Percentiles rank a stretch among this genome's conserved stretches.
Evolutionary conservation across 2,329 filamentous ascomycete genomes (phyloP).

Genomic region (Macrophomina phaseolina): DNA sequence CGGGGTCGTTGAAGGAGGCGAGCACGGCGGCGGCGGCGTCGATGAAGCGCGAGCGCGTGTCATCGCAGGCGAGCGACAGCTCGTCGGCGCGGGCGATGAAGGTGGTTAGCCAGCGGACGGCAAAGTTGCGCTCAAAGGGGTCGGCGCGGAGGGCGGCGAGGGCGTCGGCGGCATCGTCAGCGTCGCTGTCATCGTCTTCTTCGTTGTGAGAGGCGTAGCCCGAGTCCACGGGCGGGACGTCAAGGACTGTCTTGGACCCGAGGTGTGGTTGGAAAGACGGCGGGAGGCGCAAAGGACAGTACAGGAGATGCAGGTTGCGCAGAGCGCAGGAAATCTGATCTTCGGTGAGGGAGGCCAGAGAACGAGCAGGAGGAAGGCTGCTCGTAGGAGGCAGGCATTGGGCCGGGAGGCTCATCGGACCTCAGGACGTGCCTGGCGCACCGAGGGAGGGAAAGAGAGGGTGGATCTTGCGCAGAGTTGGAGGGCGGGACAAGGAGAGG

Average conservation of each 20-base stretch:
- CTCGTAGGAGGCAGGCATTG: conserved; percentile 42
- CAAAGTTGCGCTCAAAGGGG: conserved; percentile 40
- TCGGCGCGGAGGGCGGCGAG: conserved; percentile 40
- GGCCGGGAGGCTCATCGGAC: conserved; percentile 36
- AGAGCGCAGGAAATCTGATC: conserved; percentile 36
- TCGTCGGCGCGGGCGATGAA: conserved; percentile 40
- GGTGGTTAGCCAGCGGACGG: conserved; percentile 42
- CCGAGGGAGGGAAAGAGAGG: background rate
- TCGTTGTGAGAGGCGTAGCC: conserved; percentile 44
- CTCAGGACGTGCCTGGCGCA: background rate
- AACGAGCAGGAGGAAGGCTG: conserved; percentile 39
- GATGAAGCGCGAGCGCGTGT: conserved; percentile 33
- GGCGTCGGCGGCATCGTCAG: conserved; percentile 33
- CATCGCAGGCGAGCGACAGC: conserved; percentile 35
- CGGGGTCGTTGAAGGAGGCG: conserved; percentile 29
- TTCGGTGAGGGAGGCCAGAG: conserved; percentile 34
- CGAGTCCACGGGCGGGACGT: conserved; percentile 37
- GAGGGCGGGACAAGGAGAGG: background rate
- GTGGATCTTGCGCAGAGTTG: background rate
- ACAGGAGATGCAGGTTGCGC: conserved; percentile 38
- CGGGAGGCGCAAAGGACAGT: conserved; percentile 43
- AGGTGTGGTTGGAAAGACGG: conserved; percentile 29
- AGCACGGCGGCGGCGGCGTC: conserved; percentile 44
- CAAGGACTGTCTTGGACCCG: conserved; percentile 23
- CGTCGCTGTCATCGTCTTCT: conserved; percentile 35